Evolutionary conservation across 2,329 filamentous ascomycete species (phyloP), one percentile per base, ranked within the genome.

Genomic region (Fusarium lateritium): DNA sequence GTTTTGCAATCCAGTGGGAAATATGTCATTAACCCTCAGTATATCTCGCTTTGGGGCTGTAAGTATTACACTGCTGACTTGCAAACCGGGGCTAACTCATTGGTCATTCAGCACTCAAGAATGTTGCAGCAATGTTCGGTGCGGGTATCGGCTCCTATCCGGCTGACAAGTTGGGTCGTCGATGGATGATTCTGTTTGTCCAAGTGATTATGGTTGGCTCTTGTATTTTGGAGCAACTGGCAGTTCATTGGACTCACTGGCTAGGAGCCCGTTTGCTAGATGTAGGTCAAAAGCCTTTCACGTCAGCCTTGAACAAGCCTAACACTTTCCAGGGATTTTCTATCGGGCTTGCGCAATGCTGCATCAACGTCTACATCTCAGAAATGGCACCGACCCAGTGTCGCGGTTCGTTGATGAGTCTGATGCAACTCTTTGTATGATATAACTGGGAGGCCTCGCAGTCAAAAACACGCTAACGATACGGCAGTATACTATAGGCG

Each of bases 41-140:
- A 62, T 28, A 65, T 65, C 15, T 65, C 62, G 4, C 52, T 65
- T 7, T 65, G 62, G 62, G 36, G 36, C 17, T 39, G 36, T 39
- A 11, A 39, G 36, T 39, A 7, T 10, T 10, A 39, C 5, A 6
- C 36, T 19, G 8, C 5, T 10, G 9, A 39, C n/a, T 19, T 3
- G 6, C 19, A n/a, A n/a, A 2, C 8, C 9, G 17, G 10, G 40
- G 36, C 24, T 45, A 24, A 45, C 17, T 13, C 7, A 7, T 11
- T 5, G 5, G 2, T 17, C 5, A 4, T 10, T 31, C 6, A 33
- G 44, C 26, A 6, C n/a, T 46, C 5, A 19, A 46, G 44, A 33
- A 33, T 33, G 44, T 46, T n/a, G 44, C 44, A 13, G 26, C 44
- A 5, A 46, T 45, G 43, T 45, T 45, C 24, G 43, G 43, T 31